Conservation (phyloP, 2,329 filamentous ascomycete species). For the Apiospora hydei region DNA sequence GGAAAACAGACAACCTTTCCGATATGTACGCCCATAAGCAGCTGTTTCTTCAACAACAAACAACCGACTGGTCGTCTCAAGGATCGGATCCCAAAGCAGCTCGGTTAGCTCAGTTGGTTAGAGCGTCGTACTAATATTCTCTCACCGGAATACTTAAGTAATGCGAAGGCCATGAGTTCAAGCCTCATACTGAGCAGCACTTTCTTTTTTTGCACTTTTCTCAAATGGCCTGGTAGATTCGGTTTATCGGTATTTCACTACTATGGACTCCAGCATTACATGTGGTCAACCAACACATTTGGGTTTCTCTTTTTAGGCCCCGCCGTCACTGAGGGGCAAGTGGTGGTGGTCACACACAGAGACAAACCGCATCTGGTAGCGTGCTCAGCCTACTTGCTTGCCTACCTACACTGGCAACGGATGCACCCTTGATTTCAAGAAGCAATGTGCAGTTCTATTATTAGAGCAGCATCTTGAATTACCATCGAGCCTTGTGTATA, state of each 20-base stretch:
- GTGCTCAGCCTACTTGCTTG: not conserved
- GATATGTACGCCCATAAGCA: not conserved
- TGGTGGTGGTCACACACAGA: not conserved
- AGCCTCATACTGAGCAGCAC: slow-evolving; percentile 15
- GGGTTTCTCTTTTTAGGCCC: not conserved
- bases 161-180: slow-evolving; percentile 21
- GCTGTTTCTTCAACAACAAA: not conserved
- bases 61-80: slow-evolving; percentile 15
- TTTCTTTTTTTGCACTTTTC: not conserved
- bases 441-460: not conserved
- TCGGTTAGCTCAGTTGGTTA: slow-evolving; percentile 22
- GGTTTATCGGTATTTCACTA: not conserved
- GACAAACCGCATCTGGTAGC: not conserved
- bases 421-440: not conserved
- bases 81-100: not conserved
- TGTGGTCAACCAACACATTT: no score
- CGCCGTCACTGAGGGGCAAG: not conserved
- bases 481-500: not conserved
- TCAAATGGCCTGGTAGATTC: not conserved
- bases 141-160: slow-evolving; percentile 8
- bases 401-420: not conserved
- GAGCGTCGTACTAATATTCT: slow-evolving; percentile 21
- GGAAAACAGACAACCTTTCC: no score
- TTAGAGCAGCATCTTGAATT: not conserved
- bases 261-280: no score